Base-by-base conservation (phyloP, 129 eudicot species). In the Pulicaria dysenterica region DNA sequence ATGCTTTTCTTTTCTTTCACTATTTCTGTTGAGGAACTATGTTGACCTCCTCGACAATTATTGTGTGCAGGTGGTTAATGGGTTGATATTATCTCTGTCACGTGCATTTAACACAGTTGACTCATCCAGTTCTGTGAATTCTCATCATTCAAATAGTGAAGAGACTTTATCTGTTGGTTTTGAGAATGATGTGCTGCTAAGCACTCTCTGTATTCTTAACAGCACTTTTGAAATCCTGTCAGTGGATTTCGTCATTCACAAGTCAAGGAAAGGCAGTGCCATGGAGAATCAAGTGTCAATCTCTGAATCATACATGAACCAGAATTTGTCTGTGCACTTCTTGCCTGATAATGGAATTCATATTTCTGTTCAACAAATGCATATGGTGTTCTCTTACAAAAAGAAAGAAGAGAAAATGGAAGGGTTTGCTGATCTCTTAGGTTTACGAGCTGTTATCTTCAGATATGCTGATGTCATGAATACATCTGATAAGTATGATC, bases 331-430 rank as follows among this genome's bases (percentile, higher is more conserved):
- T 45, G 68, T 73, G 77, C 82, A 60, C 51, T 78, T 77, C 51
- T 55, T 78, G 78, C 89, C 76, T 76, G 79, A 73, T 48, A 53
- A 64, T 45, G 99, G 99, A 50, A 80, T 95, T 80, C 74, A 76
- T 74, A 16, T 88, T 55, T 86, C 84, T 60, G 61, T 79, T 73
- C 64, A 81, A 76, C 70, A 77, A 68, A 51, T 54, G 40, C 55
- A 39, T 62, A 48, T 75, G 56, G 72, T 49, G 36, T 13, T 83
- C 40, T 81, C 86, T 50, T 83, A 59, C 58, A 59, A 78, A 77
- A 75, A 76, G 42, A 69, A 62, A 59, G 84, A 75, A 51, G 73
- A 55, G 76, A 77, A 73, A 37, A 58, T 77, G 44, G 87, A 90
- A 69, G 63, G 83, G 65, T 55, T 73, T 42, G 67, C 83, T 75